Conservation (phyloP, 495 filamentous ascomycete genomes). For the Penicillium mononematosum region DNA sequence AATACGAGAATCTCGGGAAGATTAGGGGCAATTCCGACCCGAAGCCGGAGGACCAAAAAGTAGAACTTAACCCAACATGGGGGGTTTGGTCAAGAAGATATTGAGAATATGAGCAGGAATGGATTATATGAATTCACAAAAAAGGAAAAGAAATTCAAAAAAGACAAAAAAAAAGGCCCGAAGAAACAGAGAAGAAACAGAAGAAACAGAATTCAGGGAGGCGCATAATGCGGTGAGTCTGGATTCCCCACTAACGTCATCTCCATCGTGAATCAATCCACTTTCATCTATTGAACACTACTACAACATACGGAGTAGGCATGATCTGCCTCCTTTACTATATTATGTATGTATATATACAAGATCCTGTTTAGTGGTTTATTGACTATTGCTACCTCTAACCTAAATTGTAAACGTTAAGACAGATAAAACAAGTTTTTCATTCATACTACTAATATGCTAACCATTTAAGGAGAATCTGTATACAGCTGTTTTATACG, state of each 20-base stretch:
- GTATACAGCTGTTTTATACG: not conserved
- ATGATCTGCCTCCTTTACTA: too few species aligned
- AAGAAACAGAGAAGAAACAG: constrained; percentile 6
- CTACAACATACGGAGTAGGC: too few species aligned
- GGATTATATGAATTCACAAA: constrained; percentile 2
- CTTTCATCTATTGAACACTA: not conserved
- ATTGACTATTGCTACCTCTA: not conserved
- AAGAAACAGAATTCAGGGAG: constrained; percentile 4
- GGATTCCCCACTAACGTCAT: constrained; percentile 17
- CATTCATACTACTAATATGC: not conserved
- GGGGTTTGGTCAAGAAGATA: constrained; percentile 2
- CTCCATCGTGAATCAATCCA: constrained; percentile 8
- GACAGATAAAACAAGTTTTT: not conserved
- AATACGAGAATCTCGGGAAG: constrained; percentile 19
- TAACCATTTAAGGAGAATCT: not conserved
- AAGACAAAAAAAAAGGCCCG: constrained; percentile 2
- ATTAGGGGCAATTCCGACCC: constrained; percentile 28
- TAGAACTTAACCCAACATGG: constrained; percentile 11
- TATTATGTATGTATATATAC: too few species aligned
- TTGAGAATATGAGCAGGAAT: constrained; percentile 2
- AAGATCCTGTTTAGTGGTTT: not conserved
- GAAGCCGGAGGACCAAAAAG: constrained; percentile 16
- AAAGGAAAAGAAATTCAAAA: constrained; percentile 5
- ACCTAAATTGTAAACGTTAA: not conserved
- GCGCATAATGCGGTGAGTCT: constrained; percentile 15